Conservation (phyloP, 2,329 filamentous ascomycete genomes). For the Didymellaceae sp. region DNA sequence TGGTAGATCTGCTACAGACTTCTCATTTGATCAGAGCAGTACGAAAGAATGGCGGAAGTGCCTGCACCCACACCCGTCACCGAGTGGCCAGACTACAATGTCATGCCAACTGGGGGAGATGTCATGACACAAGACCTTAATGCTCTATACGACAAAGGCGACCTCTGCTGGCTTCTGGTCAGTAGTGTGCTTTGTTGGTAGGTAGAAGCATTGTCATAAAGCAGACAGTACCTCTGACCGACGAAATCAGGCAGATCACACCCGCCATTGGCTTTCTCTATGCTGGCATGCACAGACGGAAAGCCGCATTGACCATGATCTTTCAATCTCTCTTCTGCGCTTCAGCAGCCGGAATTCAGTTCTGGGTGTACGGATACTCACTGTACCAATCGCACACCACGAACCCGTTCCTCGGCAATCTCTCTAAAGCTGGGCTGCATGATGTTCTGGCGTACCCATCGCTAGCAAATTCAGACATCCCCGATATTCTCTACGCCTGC, state of each 20-base stretch:
- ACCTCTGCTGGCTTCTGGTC: slow-evolving; percentile 53
- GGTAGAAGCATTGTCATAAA: background rate
- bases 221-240: background rate
- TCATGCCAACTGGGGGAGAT: slow-evolving; percentile 52
- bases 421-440: slow-evolving; percentile 42
- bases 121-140: slow-evolving; percentile 55
- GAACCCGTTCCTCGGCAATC: slow-evolving; percentile 36
- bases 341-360: slow-evolving; percentile 55
- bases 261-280: slow-evolving; percentile 46
- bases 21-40: background rate
- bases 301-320: slow-evolving; percentile 53
- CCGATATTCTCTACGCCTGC: slow-evolving; percentile 43
- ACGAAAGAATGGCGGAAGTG: slow-evolving; percentile 29
- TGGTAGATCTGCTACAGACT: too few relatives aligned
- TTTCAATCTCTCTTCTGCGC: slow-evolving; percentile 58
- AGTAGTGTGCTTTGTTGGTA: slow-evolving; percentile 42
- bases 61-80: slow-evolving; percentile 41
- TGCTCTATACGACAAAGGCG: slow-evolving; percentile 56
- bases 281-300: slow-evolving; percentile 43
- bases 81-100: slow-evolving; percentile 54
- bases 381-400: slow-evolving; percentile 49
- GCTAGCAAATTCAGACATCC: slow-evolving; percentile 42
- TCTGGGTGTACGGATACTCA: slow-evolving; percentile 57
- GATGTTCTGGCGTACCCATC: slow-evolving; percentile 40
- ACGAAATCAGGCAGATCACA: slow-evolving; percentile 38